Percentiles rank a stretch among this genome's conserved stretches.
phyloP scores from a whole-genome alignment of 257 asterid species.

The Scutellaria baicalensis region DNA sequence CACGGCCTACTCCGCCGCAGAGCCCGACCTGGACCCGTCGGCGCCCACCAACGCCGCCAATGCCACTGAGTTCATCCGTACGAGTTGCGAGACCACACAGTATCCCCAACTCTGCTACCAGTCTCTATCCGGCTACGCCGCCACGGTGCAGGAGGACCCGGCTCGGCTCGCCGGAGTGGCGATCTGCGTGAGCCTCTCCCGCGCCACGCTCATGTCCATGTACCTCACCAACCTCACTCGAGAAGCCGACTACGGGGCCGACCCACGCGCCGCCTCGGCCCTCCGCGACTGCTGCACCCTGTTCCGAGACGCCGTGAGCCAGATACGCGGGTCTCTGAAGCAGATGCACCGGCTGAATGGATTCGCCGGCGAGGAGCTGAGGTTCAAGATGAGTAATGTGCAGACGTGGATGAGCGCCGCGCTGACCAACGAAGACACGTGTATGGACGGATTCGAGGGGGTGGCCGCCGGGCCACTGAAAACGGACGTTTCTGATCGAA shows the following conservation, averaged over 20 bases:
- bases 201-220: slow-evolving; percentile 25
- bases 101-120: slow-evolving; percentile 61
- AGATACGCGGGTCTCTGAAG: slow-evolving; percentile 53
- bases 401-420: slow-evolving; percentile 99
- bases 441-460: slow-evolving; percentile 70
- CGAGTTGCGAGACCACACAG: slow-evolving; percentile 50
- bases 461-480: slow-evolving; percentile 40
- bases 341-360: slow-evolving; percentile 61
- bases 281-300: slow-evolving; percentile 62
- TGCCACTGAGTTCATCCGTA: slow-evolving; percentile 57
- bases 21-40: neutral
- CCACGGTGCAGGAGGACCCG: slow-evolving; percentile 42
- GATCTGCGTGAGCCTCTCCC: slow-evolving; percentile 54
- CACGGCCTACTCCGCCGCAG: slow-evolving; percentile 24
- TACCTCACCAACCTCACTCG: slow-evolving; percentile 50
- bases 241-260: slow-evolving; percentile 38
- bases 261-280: slow-evolving; percentile 48
- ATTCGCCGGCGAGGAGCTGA: slow-evolving; percentile 45
- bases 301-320: slow-evolving; percentile 64
- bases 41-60: neutral
- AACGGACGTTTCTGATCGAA: slow-evolving; percentile 41
- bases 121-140: slow-evolving; percentile 54
- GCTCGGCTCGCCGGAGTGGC: slow-evolving; percentile 57
- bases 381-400: slow-evolving; percentile 72
- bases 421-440: slow-evolving; percentile 80